phyloP scores from a whole-genome alignment of 352 stramenopile species.

The Globisporangium ultimum region DNA sequence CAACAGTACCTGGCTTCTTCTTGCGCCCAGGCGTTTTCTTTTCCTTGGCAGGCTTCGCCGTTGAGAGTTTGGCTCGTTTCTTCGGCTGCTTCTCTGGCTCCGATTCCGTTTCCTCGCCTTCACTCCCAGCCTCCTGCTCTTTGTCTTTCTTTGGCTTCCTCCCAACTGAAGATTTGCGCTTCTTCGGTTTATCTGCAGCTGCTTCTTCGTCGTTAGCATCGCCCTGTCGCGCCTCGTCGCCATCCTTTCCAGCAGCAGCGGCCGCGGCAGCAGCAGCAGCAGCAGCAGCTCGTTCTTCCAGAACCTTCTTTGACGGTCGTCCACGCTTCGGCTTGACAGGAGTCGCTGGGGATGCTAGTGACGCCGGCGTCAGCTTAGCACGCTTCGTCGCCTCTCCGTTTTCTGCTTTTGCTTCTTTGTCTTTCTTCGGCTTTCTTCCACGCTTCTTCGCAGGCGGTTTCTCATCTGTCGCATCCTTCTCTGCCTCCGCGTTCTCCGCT shows the following conservation, averaged over 20 bases:
- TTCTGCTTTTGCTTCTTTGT: conserved; percentile 9
- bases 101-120: conserved; percentile 36
- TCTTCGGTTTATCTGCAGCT: conserved; percentile 15
- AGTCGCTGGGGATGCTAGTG: not conserved
- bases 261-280: not conserved
- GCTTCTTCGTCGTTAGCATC: not conserved
- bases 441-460: conserved; percentile 25
- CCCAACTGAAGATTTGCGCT: conserved; percentile 13
- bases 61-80: conserved; percentile 32
- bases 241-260: not conserved
- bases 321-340: conserved; percentile 4
- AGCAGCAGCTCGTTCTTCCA: not conserved
- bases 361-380: not conserved
- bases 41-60: conserved; percentile 5
- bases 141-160: conserved; percentile 17
- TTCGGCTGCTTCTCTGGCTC: conserved; percentile 45
- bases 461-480: conserved; percentile 9
- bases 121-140: not conserved
- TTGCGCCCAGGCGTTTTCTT: conserved; percentile 39
- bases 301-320: conserved; percentile 5
- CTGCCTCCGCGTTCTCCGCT: not conserved
- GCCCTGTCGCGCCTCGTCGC: not conserved
- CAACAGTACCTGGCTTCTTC: conserved; percentile 30
- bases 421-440: conserved; percentile 17
- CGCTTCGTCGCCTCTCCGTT: not conserved